Percentiles rank a stretch among this genome's conserved stretches.
Conservation (phyloP, 1,139 yeast species). For the Hemisphaericaspora xylofermentans region DNA sequence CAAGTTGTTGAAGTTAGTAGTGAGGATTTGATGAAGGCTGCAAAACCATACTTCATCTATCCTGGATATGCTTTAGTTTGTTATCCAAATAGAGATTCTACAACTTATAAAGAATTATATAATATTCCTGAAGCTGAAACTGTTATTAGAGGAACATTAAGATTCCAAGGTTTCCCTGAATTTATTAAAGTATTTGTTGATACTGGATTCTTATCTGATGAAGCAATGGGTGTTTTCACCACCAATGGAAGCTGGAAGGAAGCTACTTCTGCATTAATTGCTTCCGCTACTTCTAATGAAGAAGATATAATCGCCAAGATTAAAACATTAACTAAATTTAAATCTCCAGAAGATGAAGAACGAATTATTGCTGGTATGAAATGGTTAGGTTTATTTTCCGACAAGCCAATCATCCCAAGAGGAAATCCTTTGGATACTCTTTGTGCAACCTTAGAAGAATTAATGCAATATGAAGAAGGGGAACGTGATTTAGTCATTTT, state of each 20-base stretch:
- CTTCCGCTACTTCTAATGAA: constrained; percentile 68
- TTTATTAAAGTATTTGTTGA: constrained; percentile 94
- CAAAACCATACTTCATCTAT: constrained; percentile 91
- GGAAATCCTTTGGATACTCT: constrained; percentile 94
- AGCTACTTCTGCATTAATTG: constrained; percentile 74
- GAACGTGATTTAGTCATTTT: constrained; percentile 94
- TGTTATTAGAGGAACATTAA: constrained; percentile 92
- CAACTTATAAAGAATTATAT: constrained; percentile 88
- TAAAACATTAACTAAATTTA: constrained; percentile 75
- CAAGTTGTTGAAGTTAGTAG: constrained; percentile 75
- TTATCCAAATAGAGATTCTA: constrained; percentile 98
- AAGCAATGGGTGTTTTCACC: constrained; percentile 57
- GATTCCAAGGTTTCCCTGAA: constrained; percentile 99
- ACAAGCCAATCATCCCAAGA: constrained; percentile 74
- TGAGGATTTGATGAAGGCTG: constrained; percentile 92
- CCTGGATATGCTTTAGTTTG: constrained; percentile 95
- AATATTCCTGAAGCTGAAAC: constrained; percentile 96
- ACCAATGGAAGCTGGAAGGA: constrained; percentile 79
- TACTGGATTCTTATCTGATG: constrained; percentile 86
- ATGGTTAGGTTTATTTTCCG: constrained; percentile 93
- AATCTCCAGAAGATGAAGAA: constrained; percentile 76
- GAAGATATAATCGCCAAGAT: constrained; percentile 74
- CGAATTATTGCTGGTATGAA: constrained; percentile 85
- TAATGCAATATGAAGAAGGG: constrained; percentile 94
- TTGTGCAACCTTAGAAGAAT: constrained; percentile 92